A percentile compares a stretch with the other conserved stretches of the same genome.
These are phyloP conservation scores for Xylaria polymorpha DNA, from an alignment of 2,329 filamentous ascomycete species.

Conservation along the genomic window DNA sequence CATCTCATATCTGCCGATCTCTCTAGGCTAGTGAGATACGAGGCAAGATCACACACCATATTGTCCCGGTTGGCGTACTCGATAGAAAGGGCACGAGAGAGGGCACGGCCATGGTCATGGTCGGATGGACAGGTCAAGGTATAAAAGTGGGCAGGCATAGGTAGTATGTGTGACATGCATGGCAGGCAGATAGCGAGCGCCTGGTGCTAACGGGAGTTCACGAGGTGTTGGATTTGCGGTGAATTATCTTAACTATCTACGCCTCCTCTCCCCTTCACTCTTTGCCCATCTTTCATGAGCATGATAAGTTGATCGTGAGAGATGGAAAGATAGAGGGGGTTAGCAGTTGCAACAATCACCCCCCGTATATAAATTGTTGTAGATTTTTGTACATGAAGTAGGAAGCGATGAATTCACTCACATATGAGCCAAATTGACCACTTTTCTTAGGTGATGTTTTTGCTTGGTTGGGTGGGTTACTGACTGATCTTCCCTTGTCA, in stretches of 20 bases:
- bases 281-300: too few relatives aligned
- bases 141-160: neutral
- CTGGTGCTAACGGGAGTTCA: neutral
- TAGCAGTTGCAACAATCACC: neutral
- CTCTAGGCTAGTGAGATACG: neutral
- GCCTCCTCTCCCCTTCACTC: neutral
- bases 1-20: too few relatives aligned
- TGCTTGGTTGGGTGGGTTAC: neutral
- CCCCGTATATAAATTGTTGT: neutral
- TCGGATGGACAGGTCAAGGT: neutral
- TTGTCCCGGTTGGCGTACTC: conserved; percentile 7
- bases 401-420: neutral
- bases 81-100: conserved; percentile 12
- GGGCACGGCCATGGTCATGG: conserved; percentile 3
- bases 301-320: neutral
- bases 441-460: neutral
- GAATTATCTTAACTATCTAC: neutral
- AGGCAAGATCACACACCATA: neutral
- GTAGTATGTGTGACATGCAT: neutral
- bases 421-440: neutral
- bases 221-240: neutral
- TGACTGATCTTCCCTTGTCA: neutral
- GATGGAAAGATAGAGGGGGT: neutral
- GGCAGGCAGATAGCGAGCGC: neutral
- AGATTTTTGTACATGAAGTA: neutral